Conservation (phyloP, 768 basidiomycete species). For the Neoboletus magnificus region DNA sequence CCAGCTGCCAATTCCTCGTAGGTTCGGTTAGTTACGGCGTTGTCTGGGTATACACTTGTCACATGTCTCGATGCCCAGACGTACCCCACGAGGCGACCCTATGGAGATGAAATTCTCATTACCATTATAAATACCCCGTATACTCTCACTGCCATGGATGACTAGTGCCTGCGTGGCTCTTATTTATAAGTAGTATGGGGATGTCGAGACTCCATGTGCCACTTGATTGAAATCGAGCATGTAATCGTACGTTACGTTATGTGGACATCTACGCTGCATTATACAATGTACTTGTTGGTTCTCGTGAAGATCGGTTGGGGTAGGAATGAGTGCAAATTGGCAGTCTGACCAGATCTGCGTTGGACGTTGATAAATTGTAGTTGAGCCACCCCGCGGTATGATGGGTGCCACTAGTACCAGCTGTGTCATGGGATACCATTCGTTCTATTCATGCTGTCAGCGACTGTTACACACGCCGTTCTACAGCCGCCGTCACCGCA, state of each 20-base stretch:
- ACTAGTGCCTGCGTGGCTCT: slow-evolving; percentile 4
- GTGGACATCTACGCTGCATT: slow-evolving; percentile 2
- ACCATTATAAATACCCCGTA: slow-evolving; percentile 24
- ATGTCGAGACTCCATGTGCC: slow-evolving; percentile 5
- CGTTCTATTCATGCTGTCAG: slow-evolving; percentile 3
- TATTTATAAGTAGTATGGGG: slow-evolving; percentile 13
- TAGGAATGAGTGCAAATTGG: neutral
- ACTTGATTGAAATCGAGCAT: slow-evolving; percentile 1
- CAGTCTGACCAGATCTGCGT: slow-evolving; percentile 3
- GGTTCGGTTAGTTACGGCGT: slow-evolving; percentile 1
- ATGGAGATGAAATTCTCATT: slow-evolving; percentile 19
- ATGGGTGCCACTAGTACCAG: neutral
- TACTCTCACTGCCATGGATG: slow-evolving; percentile 20
- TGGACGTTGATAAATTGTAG: neutral
- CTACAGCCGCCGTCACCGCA: slow-evolving; percentile 15
- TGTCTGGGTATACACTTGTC: neutral
- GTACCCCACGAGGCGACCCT: slow-evolving; percentile 28
- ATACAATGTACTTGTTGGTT: slow-evolving; percentile 2
- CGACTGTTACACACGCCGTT: neutral
- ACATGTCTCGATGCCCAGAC: slow-evolving; percentile 11
- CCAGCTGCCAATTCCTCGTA: slow-evolving; percentile 7
- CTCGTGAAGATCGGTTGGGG: neutral
- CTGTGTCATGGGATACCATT: neutral
- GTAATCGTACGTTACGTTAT: slow-evolving; percentile 24
- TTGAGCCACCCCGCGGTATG: neutral